Evolutionary conservation across 805 yeast species (phyloP).

Genomic region (Ogataea trehalophila): DNA sequence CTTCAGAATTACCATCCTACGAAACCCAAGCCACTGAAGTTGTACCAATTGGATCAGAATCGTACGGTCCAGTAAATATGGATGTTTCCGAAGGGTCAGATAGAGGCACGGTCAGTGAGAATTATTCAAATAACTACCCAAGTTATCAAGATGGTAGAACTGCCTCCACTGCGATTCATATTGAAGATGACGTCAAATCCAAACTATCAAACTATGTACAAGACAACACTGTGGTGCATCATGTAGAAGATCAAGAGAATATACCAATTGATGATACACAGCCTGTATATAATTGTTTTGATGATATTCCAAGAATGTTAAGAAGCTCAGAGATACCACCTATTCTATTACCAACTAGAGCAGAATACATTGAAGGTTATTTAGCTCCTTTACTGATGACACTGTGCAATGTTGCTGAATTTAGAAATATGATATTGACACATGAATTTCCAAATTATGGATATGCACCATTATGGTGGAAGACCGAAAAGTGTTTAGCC

Average conservation of each 20-base stretch:
- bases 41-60: slow-evolving; percentile 5
- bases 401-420: slow-evolving; percentile 32
- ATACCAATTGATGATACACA: not conserved
- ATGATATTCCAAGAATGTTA: slow-evolving; percentile 27
- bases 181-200: slow-evolving; percentile 23
- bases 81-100: not conserved
- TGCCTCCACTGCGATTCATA: slow-evolving; percentile 12
- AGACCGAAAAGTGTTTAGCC: slow-evolving; percentile 22
- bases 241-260: slow-evolving; percentile 4
- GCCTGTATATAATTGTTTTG: slow-evolving; percentile 25
- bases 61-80: not conserved
- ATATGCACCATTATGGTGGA: slow-evolving; percentile 38
- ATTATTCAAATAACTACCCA: not conserved
- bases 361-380: slow-evolving; percentile 34
- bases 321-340: slow-evolving; percentile 25
- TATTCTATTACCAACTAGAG: slow-evolving; percentile 31
- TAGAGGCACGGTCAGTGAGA: not conserved
- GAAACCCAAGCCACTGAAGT: slow-evolving; percentile 9
- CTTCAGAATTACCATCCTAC: slow-evolving; percentile 12
- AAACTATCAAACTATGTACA: slow-evolving; percentile 21
- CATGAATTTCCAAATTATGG: slow-evolving; percentile 33
- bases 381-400: slow-evolving; percentile 38
- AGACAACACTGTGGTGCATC: slow-evolving; percentile 2
- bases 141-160: slow-evolving; percentile 9
- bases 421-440: slow-evolving; percentile 28